phyloP scores from a whole-genome alignment of 106 monocot genomes.

The Vanilla planifolia region DNA sequence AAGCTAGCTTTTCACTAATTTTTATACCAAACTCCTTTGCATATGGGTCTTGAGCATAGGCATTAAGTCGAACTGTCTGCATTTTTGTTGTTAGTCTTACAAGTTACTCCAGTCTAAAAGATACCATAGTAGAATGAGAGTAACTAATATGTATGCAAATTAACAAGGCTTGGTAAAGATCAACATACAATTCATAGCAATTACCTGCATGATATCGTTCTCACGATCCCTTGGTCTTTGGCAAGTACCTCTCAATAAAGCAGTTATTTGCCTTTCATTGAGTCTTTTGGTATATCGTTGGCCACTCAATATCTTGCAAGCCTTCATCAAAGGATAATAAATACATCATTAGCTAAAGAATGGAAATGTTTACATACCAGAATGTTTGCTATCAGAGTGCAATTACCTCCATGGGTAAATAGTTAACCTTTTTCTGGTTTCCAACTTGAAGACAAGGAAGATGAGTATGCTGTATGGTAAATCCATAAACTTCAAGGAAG shows the following conservation, averaged over 20 bases:
- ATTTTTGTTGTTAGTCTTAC: slow-evolving; percentile 9
- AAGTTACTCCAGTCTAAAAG: not conserved
- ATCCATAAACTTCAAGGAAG: slow-evolving; percentile 78
- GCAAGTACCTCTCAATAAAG: slow-evolving; percentile 84
- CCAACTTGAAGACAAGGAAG: slow-evolving; percentile 92
- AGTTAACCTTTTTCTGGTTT: slow-evolving; percentile 79
- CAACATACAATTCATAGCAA: not conserved
- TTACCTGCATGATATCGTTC: slow-evolving; percentile 69
- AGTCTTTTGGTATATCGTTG: slow-evolving; percentile 95
- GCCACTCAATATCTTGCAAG: slow-evolving; percentile 93
- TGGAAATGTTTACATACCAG: not conserved
- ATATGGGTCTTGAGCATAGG: slow-evolving; percentile 75
- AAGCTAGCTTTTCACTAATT: slow-evolving; percentile 79
- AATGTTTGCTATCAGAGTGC: not conserved
- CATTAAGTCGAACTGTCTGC: slow-evolving; percentile 90
- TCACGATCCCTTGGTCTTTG: slow-evolving; percentile 78
- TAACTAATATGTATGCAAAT: not conserved
- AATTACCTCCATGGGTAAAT: slow-evolving; percentile 94
- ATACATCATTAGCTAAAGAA: not conserved
- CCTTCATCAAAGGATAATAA: slow-evolving; percentile 27
- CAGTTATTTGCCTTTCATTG: slow-evolving; percentile 94
- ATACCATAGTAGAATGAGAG: not conserved
- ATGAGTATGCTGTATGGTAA: slow-evolving; percentile 66
- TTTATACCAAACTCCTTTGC: slow-evolving; percentile 90
- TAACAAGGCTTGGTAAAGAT: not conserved